These are phyloP conservation scores for Arachis hypogaea DNA, from an alignment of 306 rosid genomes.

Conservation along the genomic window DNA sequence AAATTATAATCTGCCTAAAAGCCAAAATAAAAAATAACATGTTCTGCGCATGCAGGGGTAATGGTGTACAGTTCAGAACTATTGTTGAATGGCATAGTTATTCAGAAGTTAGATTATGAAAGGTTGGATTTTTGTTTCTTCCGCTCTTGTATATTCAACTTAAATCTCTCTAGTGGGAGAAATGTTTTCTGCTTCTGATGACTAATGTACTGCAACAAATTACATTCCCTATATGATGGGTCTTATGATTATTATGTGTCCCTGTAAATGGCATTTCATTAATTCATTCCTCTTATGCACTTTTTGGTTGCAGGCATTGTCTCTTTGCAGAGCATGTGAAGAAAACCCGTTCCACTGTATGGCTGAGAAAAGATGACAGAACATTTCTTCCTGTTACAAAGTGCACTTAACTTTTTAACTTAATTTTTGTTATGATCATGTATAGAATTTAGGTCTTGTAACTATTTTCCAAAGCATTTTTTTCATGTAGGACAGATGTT, in stretches of 20 bases:
- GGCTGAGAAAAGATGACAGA: slow-evolving; percentile 78
- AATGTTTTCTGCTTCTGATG: slow-evolving; percentile 14
- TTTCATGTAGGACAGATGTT: slow-evolving; percentile 1
- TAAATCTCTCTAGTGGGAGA: slow-evolving; percentile 9
- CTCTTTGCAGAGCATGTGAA: slow-evolving; percentile 73
- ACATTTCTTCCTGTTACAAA: slow-evolving; percentile 64
- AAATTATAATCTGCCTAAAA: slow-evolving; percentile 4
- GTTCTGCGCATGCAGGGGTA: slow-evolving; percentile 65
- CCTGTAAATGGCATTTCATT: not conserved
- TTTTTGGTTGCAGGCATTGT: slow-evolving; percentile 59
- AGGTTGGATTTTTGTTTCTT: slow-evolving; percentile 53
- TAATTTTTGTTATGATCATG: not conserved
- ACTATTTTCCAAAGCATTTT: slow-evolving; percentile 3
- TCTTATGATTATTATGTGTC: slow-evolving; percentile 17
- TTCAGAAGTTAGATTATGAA: slow-evolving; percentile 87
- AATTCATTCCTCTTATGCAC: slow-evolving; percentile 40
- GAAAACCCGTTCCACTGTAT: slow-evolving; percentile 85
- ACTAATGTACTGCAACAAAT: slow-evolving; percentile 9
- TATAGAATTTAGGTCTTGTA: slow-evolving; percentile 41
- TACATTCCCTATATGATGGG: slow-evolving; percentile 17
- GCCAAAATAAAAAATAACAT: slow-evolving; percentile 25
- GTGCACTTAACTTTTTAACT: slow-evolving; percentile 31
- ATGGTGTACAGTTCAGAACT: slow-evolving; percentile 85
- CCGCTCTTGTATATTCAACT: slow-evolving; percentile 28
- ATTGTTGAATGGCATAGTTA: slow-evolving; percentile 85